These are phyloP conservation scores for Pseudonitzschia multiseries DNA, from an alignment of 108 stramenopile genomes.

Conservation along the genomic window DNA sequence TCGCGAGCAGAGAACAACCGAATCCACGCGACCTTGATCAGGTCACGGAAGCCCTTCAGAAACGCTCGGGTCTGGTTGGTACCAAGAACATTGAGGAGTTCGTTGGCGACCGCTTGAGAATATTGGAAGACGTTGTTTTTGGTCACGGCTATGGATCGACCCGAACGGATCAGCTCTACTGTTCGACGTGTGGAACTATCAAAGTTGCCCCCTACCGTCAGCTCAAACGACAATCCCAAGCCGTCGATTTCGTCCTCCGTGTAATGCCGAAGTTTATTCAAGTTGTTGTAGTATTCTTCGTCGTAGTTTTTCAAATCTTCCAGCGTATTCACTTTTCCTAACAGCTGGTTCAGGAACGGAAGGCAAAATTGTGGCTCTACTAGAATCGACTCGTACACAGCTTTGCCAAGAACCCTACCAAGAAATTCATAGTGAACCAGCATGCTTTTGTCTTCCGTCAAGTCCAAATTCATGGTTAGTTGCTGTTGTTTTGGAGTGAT, in stretches of 20 bases:
- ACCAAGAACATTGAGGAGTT: constrained; percentile 86
- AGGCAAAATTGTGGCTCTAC: constrained; percentile 87
- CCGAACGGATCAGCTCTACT: constrained; percentile 83
- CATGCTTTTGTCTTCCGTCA: constrained; percentile 28
- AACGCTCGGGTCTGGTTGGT: constrained; percentile 87
- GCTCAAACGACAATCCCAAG: constrained; percentile 86
- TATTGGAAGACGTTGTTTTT: constrained; percentile 90
- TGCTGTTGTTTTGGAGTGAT: constrained; percentile 68
- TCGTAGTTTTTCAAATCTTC: constrained; percentile 97
- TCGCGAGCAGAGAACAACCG: constrained; percentile 92
- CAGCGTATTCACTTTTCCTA: constrained; percentile 84
- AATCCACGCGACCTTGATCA: constrained; percentile 94
- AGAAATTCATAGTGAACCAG: constrained; percentile 87
- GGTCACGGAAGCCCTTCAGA: constrained; percentile 91
- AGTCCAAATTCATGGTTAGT: constrained; percentile 61
- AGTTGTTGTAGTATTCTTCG: constrained; percentile 83
- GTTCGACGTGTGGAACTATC: constrained; percentile 20
- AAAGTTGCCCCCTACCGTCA: constrained; percentile 37
- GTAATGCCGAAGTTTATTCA: constrained; percentile 76
- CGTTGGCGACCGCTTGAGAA: constrained; percentile 91
- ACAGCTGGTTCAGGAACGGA: constrained; percentile 87
- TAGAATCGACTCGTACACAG: constrained; percentile 92
- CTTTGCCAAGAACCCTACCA: constrained; percentile 94
- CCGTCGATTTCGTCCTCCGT: constrained; percentile 58
- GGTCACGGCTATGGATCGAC: constrained; percentile 76